Percentiles rank a stretch among this genome's conserved stretches.
Evolutionary conservation across 169 alveolate species (phyloP).

Genomic region (Cryptosporidium baileyi): DNA sequence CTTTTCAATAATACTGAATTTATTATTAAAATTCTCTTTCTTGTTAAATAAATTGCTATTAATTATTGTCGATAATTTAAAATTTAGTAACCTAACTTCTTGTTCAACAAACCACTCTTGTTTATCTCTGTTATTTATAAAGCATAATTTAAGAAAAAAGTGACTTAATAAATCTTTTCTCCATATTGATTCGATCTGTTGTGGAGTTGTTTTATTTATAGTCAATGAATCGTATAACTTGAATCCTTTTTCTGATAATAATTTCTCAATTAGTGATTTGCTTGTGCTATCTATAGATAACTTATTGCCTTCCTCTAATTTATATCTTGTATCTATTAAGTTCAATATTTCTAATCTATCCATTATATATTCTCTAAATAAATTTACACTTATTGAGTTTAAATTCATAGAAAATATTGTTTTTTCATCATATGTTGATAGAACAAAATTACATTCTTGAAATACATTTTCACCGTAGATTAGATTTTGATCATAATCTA

Average conservation of each 20-base stretch:
- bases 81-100: slow-evolving; percentile 78
- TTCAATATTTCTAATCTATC: slow-evolving; percentile 47
- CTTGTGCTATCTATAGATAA: slow-evolving; percentile 24
- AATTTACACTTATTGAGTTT: slow-evolving; percentile 45
- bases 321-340: slow-evolving; percentile 30
- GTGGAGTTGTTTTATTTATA: slow-evolving; percentile 26
- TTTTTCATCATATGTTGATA: slow-evolving; percentile 45
- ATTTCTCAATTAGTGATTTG: slow-evolving; percentile 17
- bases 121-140: slow-evolving; percentile 80
- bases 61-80: slow-evolving; percentile 73
- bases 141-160: slow-evolving; percentile 62
- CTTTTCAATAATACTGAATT: slow-evolving; percentile 9
- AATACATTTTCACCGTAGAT: slow-evolving; percentile 7
- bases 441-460: slow-evolving; percentile 47
- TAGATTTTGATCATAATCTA: slow-evolving; percentile 28
- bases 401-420: slow-evolving; percentile 9
- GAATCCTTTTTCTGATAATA: slow-evolving; percentile 44
- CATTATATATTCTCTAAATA: slow-evolving; percentile 33
- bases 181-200: not conserved
- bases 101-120: slow-evolving; percentile 85
- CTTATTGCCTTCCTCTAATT: slow-evolving; percentile 3
- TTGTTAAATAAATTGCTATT: slow-evolving; percentile 39
- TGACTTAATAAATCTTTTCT: slow-evolving; percentile 57
- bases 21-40: slow-evolving; percentile 15
- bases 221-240: slow-evolving; percentile 11